These are phyloP conservation scores for Gossypioides kirkii DNA, from an alignment of 345 rosid genomes.

Conservation along the genomic window DNA sequence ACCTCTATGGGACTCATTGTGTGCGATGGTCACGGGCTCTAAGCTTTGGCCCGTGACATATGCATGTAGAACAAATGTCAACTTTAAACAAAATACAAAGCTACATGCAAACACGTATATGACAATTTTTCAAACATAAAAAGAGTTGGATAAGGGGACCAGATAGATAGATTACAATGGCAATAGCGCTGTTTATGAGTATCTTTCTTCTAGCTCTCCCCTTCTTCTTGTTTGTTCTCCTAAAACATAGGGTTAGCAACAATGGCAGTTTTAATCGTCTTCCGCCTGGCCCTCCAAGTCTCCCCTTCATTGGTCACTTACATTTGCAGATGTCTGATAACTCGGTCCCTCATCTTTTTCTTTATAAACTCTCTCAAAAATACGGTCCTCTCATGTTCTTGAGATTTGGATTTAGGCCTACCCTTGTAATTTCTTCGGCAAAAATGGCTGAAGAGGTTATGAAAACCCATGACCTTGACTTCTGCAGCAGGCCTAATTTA, in stretches of 20 bases:
- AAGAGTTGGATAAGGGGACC: too few relatives aligned
- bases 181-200: neutral
- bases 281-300: slow-evolving; percentile 33
- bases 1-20: too few relatives aligned
- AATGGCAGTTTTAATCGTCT: neutral
- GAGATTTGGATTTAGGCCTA: slow-evolving; percentile 18
- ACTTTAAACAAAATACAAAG: too few relatives aligned
- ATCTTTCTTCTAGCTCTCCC: neutral
- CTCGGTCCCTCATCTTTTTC: neutral
- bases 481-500: slow-evolving; percentile 25
- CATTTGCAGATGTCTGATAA: slow-evolving; percentile 19
- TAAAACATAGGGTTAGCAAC: neutral
- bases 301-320: slow-evolving; percentile 33
- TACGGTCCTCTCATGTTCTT: slow-evolving; percentile 30
- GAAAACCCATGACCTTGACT: slow-evolving; percentile 25
- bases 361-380: slow-evolving; percentile 27
- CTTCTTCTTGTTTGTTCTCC: neutral
- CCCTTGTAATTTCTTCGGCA: slow-evolving; percentile 27
- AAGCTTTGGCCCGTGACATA: too few relatives aligned
- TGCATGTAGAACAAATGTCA: too few relatives aligned
- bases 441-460: slow-evolving; percentile 23
- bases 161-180: neutral
- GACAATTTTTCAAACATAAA: too few relatives aligned
- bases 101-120: too few relatives aligned
- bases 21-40: too few relatives aligned